Percentiles rank a stretch among this genome's conserved stretches.
Evolutionary conservation across 2,329 filamentous ascomycete species (phyloP).

Genomic region (Phialophora verrucosa): DNA sequence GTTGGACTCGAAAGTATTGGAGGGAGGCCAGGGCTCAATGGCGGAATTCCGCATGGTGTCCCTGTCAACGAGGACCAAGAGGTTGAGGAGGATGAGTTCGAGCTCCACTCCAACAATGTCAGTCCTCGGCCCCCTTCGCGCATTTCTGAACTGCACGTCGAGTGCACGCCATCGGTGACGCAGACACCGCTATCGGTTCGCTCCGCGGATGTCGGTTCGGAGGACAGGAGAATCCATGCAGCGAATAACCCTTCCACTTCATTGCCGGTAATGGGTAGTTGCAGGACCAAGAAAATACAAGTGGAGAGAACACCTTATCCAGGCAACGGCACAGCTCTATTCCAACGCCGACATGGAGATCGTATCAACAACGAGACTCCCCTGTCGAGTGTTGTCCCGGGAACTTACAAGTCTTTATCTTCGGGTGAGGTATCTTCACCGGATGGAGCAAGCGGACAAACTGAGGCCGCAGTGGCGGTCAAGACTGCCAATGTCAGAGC

Average conservation of each 20-base stretch:
- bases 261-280: not conserved
- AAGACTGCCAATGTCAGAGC: not conserved
- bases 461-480: not conserved
- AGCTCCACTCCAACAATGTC: not conserved
- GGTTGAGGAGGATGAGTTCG: not conserved
- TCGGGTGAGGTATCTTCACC: not conserved
- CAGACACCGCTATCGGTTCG: conserved; percentile 1
- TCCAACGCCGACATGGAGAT: not conserved
- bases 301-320: conserved; percentile 25
- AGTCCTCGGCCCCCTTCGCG: not conserved
- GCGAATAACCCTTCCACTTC: not conserved
- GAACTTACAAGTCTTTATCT: conserved; percentile 2
- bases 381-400: conserved; percentile 7
- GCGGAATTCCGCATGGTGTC: not conserved
- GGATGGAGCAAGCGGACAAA: not conserved
- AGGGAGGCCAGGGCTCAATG: not conserved
- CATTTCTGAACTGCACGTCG: not conserved
- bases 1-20: not conserved
- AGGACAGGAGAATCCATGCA: not conserved
- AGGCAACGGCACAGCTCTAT: not conserved
- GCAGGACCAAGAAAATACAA: conserved; percentile 5
- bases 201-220: not conserved
- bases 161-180: not conserved
- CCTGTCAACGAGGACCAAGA: not conserved
- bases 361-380: not conserved